Conservation (phyloP, 768 basidiomycete genomes). For the Phlebiopsis gigantea region DNA sequence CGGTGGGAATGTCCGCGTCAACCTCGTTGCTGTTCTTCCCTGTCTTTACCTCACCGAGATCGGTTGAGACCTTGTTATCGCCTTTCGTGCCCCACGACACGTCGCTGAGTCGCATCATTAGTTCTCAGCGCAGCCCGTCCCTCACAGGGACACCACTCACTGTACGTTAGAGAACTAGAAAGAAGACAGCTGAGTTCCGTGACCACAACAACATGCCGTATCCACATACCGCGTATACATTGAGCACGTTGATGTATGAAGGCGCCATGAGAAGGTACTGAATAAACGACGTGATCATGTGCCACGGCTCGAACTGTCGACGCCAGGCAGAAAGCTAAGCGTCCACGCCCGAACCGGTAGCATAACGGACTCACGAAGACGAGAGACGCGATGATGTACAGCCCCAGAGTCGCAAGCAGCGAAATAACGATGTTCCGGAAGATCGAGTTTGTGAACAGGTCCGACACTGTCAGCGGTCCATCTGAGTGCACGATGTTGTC, state of each 20-base stretch:
- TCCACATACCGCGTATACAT: conserved; percentile 72
- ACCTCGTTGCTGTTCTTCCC: conserved; percentile 74
- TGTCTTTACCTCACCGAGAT: conserved; percentile 76
- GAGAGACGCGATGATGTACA: conserved; percentile 80
- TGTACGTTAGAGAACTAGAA: conserved; percentile 78
- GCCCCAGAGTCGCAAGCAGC: conserved; percentile 78
- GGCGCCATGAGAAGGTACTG: conserved; percentile 91
- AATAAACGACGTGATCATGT: conserved; percentile 95
- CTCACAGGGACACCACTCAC: conserved; percentile 21
- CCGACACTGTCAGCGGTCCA: conserved; percentile 43
- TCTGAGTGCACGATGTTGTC: conserved; percentile 45
- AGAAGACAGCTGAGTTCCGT: conserved; percentile 4
- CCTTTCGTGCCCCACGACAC: conserved; percentile 97
- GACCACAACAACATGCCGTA: not conserved
- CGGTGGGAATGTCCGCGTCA: conserved; percentile 80
- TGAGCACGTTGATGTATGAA: conserved; percentile 89
- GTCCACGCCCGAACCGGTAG: not conserved
- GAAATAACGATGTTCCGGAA: conserved; percentile 87
- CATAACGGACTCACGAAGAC: conserved; percentile 59
- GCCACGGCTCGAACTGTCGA: conserved; percentile 89
- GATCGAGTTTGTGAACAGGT: conserved; percentile 71
- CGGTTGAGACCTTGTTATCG: conserved; percentile 79
- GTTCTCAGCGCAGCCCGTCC: not conserved
- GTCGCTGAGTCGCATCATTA: conserved; percentile 38
- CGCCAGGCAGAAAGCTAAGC: not conserved